Percentiles rank a stretch among this genome's conserved stretches.
These are phyloP conservation scores for Dysphania ambrosioides DNA, from an alignment of 148 eudicot genomes.

Conservation along the genomic window DNA sequence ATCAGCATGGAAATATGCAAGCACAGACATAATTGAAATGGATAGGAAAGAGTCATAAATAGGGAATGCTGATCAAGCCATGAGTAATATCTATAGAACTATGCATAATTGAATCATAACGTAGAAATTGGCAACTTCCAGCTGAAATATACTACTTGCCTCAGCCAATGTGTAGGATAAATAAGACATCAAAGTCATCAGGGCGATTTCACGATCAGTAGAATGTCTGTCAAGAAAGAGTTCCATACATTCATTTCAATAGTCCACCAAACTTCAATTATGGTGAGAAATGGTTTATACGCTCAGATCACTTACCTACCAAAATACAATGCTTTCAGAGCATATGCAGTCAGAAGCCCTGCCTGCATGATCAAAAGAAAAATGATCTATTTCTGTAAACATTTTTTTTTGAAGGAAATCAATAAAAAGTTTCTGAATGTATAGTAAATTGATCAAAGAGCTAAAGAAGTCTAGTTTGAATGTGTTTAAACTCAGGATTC, in stretches of 20 bases:
- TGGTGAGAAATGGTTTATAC: not conserved
- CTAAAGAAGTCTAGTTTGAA: not conserved
- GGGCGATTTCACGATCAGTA: constrained; percentile 80
- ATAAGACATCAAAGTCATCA: constrained; percentile 87
- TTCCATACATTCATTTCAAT: not conserved
- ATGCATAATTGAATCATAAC: not conserved
- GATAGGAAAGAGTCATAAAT: not conserved
- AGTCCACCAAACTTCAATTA: not conserved
- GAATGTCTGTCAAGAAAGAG: constrained; percentile 59
- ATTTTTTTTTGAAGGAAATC: no score
- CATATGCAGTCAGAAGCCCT: constrained; percentile 75
- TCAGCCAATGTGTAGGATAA: constrained; percentile 92
- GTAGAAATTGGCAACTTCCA: not conserved
- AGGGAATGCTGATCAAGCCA: not conserved
- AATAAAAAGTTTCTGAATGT: no score
- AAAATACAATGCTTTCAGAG: constrained; percentile 71
- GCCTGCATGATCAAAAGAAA: constrained; percentile 38
- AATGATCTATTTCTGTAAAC: not conserved
- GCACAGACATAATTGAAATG: not conserved
- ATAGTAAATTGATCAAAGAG: not conserved
- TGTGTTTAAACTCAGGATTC: not conserved
- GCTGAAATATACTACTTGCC: constrained; percentile 40
- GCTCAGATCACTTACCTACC: constrained; percentile 51
- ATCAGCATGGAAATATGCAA: not conserved
- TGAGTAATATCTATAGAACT: not conserved